phyloP scores from a whole-genome alignment of 2,329 filamentous ascomycete genomes.

The Myriosclerotinia duriaeana region DNA sequence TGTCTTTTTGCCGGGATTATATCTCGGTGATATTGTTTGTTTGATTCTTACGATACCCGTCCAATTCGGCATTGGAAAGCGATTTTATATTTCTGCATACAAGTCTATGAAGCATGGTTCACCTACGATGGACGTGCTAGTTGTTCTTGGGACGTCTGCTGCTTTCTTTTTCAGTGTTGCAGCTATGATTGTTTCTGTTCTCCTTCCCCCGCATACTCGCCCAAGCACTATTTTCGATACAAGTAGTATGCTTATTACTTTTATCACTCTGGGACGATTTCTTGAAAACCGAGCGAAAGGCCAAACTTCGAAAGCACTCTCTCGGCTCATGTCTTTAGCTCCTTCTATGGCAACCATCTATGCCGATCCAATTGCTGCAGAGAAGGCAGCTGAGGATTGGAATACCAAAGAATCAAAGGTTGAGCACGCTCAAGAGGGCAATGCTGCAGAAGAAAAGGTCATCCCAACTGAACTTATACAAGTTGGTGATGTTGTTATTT shows the following conservation, averaged over 20 bases:
- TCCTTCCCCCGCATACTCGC: slow-evolving; percentile 71
- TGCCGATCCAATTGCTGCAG: slow-evolving; percentile 86
- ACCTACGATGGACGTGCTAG: slow-evolving; percentile 96
- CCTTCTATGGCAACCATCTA: slow-evolving; percentile 98
- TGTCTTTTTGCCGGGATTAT: slow-evolving; percentile 71
- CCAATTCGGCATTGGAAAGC: slow-evolving; percentile 92
- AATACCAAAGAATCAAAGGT: slow-evolving; percentile 51
- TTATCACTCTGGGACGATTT: slow-evolving; percentile 87
- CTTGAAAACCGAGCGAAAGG: slow-evolving; percentile 94
- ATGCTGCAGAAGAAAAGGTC: slow-evolving; percentile 74
- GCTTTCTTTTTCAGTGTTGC: slow-evolving; percentile 95
- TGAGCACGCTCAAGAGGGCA: slow-evolving; percentile 48
- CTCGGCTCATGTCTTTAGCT: slow-evolving; percentile 89
- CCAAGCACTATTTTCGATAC: slow-evolving; percentile 95
- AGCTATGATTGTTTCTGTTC: slow-evolving; percentile 79
- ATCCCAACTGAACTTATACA: slow-evolving; percentile 94
- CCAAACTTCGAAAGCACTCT: slow-evolving; percentile 91
- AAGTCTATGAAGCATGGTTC: slow-evolving; percentile 88
- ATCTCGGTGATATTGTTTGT: slow-evolving; percentile 83
- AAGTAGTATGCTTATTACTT: slow-evolving; percentile 96
- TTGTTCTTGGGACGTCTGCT: slow-evolving; percentile 88
- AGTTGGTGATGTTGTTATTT: slow-evolving; percentile 87
- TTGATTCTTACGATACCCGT: slow-evolving; percentile 83
- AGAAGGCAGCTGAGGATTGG: slow-evolving; percentile 85
- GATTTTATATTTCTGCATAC: slow-evolving; percentile 91